A percentile compares a stretch with the other conserved stretches of the same genome.
These are phyloP conservation scores for Cyberlindnera saturnus DNA, from an alignment of 805 yeast genomes.

Conservation along the genomic window DNA sequence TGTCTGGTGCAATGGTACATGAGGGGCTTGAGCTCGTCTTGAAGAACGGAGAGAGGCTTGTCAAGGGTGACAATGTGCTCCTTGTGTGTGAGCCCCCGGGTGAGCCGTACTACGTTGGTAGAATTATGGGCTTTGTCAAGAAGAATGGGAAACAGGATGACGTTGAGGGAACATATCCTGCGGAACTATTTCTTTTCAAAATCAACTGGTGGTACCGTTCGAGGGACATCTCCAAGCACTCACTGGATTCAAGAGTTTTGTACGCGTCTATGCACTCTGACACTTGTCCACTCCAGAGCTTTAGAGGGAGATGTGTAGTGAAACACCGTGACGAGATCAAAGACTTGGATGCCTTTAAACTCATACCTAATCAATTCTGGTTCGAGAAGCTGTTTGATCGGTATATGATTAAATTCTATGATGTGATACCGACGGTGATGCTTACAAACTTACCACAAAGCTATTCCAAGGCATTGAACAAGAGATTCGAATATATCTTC, in stretches of 20 bases:
- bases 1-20: constrained; percentile 32
- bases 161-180: constrained; percentile 31
- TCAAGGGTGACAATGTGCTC: constrained; percentile 56
- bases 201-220: constrained; percentile 93
- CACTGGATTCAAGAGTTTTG: constrained; percentile 66
- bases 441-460: constrained; percentile 53
- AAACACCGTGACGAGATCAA: constrained; percentile 63
- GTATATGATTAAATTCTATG: constrained; percentile 78
- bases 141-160: constrained; percentile 26
- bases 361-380: constrained; percentile 67
- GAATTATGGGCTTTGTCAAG: constrained; percentile 65
- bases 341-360: constrained; percentile 40
- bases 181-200: constrained; percentile 51
- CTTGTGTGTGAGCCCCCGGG: constrained; percentile 91
- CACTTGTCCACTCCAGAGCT: constrained; percentile 67
- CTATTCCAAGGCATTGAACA: constrained; percentile 54
- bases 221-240: constrained; percentile 65
- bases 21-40: constrained; percentile 15
- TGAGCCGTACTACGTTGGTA: constrained; percentile 87
- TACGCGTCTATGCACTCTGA: constrained; percentile 86
- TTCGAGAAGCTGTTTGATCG: constrained; percentile 83
- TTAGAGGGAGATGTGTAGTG: constrained; percentile 71
- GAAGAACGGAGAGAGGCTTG: constrained; percentile 18
- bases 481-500: constrained; percentile 67
- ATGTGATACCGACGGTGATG: constrained; percentile 58